Percentiles rank a stretch among this genome's conserved stretches.
phyloP scores from a whole-genome alignment of 1,139 yeast species.

The Insectozyma bohioensis region DNA sequence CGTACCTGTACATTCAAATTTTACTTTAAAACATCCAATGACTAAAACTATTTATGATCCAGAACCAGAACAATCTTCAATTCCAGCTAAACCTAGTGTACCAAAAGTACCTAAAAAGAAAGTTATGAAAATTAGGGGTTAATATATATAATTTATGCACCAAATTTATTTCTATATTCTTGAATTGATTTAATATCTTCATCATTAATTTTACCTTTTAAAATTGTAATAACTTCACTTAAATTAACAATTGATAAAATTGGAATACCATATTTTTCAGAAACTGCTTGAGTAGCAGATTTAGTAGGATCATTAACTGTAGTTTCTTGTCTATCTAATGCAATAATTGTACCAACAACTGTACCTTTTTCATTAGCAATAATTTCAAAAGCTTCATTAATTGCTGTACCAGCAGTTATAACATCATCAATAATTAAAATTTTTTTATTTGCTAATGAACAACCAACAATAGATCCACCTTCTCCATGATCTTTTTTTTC shows the following conservation, averaged over 20 bases:
- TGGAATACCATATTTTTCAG: conserved; percentile 72
- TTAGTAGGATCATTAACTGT: conserved; percentile 59
- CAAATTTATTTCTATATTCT: conserved; percentile 56
- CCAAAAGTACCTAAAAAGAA: conserved; percentile 54
- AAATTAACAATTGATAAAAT: conserved; percentile 79
- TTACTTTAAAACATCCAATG: conserved; percentile 82
- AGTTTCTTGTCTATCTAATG: conserved; percentile 92
- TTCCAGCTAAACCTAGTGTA: conserved; percentile 30
- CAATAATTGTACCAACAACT: conserved; percentile 83
- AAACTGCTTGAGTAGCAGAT: conserved; percentile 82
- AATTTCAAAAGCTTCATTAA: conserved; percentile 86
- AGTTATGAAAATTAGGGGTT: conserved; percentile 49
- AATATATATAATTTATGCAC: conserved; percentile 28
- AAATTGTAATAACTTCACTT: conserved; percentile 67
- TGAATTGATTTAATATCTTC: conserved; percentile 57
- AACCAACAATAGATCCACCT: conserved; percentile 94
- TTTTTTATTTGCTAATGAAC: conserved; percentile 64
- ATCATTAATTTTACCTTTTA: conserved; percentile 52
- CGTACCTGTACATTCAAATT: conserved; percentile 80
- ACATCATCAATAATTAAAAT: conserved; percentile 92
- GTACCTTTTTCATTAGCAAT: conserved; percentile 69
- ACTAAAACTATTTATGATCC: conserved; percentile 69
- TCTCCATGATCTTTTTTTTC: conserved; percentile 98
- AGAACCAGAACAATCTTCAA: conserved; percentile 42
- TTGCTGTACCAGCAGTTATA: conserved; percentile 98